Evolutionary conservation across 441 rosid species (phyloP), one percentile per base, ranked within the genome.

Genomic region (Biscutella laevigata): DNA sequence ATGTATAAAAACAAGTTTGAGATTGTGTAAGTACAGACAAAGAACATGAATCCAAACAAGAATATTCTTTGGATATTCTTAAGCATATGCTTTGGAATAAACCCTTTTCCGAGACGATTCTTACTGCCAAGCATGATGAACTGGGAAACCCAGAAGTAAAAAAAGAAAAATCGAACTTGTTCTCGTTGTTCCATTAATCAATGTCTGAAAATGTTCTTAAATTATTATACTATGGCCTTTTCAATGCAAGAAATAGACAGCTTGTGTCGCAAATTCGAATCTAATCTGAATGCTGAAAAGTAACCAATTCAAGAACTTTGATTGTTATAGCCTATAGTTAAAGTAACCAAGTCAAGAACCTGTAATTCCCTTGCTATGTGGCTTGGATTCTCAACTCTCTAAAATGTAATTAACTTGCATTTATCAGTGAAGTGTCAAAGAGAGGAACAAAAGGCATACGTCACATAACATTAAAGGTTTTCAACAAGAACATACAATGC

Each of bases 31-130:
- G 25, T 63, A 46, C 41, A 44, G 57, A 63, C 56, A n/a, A 62
- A 62, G 27, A 62, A 37, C 56, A 11, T 55, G 61, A 44, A 10
- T 53, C 25, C 21, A 37, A 21, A 38, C 60, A 54, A 47, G 68
- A 63, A 64, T 64, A 64, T 64, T 39, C 68, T 16, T 4, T 5
- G 62, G 44, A 63, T 63, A 63, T 63, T 41, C 59, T 41, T 40
- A 48, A 57, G 63, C 58, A 64, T 56, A 64, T 64, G 46, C 69
- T 64, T 48, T 57, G 69, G 69, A 64, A 64, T 64, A 64, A 56
- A 56, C 69, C 63, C 20, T 40, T 50, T 44, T 30, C 35, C 21
- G 14, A 39, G 19, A 44, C 44, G 2, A 3, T 17, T 19, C 61
- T 17, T 64, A 48, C 36, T 64, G 52, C 39, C n/a, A 9, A 48